Percentiles rank a stretch among this genome's conserved stretches.
Evolutionary conservation across 108 stramenopile species (phyloP).

Genomic region (Cyclotella choctawhatcheeana): DNA sequence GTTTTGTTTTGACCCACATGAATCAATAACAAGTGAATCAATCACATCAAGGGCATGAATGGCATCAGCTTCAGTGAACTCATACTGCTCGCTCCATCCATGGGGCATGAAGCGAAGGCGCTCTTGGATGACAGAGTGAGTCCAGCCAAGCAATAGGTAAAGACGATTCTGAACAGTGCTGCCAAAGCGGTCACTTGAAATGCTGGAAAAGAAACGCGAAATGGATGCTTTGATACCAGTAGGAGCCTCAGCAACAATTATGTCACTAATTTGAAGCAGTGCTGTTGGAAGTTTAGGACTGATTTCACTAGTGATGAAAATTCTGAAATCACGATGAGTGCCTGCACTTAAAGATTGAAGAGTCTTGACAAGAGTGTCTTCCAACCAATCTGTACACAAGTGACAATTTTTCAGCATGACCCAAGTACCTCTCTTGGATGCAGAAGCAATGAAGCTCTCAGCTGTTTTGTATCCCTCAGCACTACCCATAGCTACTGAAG

Average conservation of each 20-base stretch:
- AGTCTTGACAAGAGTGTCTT: constrained; percentile 90
- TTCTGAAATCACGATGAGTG: constrained; percentile 82
- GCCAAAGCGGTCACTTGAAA: constrained; percentile 65
- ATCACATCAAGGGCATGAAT: constrained; percentile 91
- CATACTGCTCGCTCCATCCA: constrained; percentile 96
- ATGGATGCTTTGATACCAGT: constrained; percentile 93
- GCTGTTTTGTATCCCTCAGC: constrained; percentile 91
- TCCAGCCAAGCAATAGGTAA: constrained; percentile 93
- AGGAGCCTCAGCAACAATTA: constrained; percentile 93
- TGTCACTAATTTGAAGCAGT: constrained; percentile 77
- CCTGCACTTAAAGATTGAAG: constrained; percentile 78
- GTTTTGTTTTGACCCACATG: constrained; percentile 49
- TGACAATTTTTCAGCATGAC: constrained; percentile 98
- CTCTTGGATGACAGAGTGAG: constrained; percentile 96
- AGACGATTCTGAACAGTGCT: constrained; percentile 82
- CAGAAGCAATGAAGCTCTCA: constrained; percentile 76
- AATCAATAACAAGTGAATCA: constrained; percentile 74
- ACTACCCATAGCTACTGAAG: constrained; percentile 96
- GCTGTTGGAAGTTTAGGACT: constrained; percentile 84
- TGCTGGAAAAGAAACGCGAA: constrained; percentile 86
- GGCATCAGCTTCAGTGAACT: constrained; percentile 97
- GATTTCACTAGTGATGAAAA: constrained; percentile 95
- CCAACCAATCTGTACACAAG: constrained; percentile 98
- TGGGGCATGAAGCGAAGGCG: constrained; percentile 93
- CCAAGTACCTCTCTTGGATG: constrained; percentile 92